Base-by-base conservation (phyloP, 176 grass and related monocot species). In the Carex myosuroides region DNA sequence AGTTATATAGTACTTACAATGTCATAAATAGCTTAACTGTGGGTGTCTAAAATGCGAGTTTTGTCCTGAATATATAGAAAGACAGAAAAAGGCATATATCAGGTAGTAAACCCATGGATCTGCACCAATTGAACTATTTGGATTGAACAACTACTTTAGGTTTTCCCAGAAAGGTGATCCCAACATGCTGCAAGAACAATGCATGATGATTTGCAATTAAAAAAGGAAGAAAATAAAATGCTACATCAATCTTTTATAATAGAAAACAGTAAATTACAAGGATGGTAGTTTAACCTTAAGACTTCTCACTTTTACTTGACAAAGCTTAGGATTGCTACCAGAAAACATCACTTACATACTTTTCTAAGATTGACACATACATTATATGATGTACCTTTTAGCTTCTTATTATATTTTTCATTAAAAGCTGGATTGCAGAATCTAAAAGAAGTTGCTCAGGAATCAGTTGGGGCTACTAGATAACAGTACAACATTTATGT, bases 11-110 rank as follows among this genome's bases (percentile, higher is more conserved):
- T 71, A 89, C 95, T 98, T 92, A 98, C 95, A 91, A 98, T 98
- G 86, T 98, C 95, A 93, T 95, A 98, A 88, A 95, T 95, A 60
- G n/a, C 95, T 98, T 91, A 98, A n/a, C n/a, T n/a, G n/a, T n/a
- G n/a, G n/a, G n/a, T n/a, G n/a, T n/a, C n/a, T n/a, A n/a, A n/a
- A n/a, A n/a, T n/a, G n/a, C n/a, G n/a, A n/a, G n/a, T n/a, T n/a
- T n/a, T n/a, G n/a, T n/a, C n/a, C n/a, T n/a, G n/a, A n/a, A n/a
- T n/a, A n/a, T n/a, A 95, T 57, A 95, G 29, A 67, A 95, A 98
- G 79, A 98, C 90, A 3, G n/a, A 90, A 87, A 86, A 98, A 90
- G 18, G 91, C 89, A 87, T 98, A 98, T 26, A 88, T 91, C 39
- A 81, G 79, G 76, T 98, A 98, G 84, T 98, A 98, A 76, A 92